These are phyloP conservation scores for Aspergillus sparsus DNA, from an alignment of 495 filamentous ascomycete genomes.

Conservation along the genomic window DNA sequence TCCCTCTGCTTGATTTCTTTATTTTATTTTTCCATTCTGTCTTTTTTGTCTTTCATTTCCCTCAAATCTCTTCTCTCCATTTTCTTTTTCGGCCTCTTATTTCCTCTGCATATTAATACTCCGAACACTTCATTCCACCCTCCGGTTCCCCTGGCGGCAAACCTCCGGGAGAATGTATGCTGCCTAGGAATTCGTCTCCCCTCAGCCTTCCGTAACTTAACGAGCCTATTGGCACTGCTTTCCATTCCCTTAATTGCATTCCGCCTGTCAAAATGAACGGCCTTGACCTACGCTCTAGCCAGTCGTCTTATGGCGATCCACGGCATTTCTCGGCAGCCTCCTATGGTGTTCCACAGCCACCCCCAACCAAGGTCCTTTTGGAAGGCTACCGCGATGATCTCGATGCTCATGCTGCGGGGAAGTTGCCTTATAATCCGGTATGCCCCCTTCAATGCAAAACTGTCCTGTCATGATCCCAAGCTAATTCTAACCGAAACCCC, in stretches of 20 bases:
- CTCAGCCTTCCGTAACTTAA: constrained; percentile 8
- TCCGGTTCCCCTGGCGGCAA: constrained; percentile 13
- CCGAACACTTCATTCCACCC: neutral
- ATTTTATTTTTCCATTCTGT: neutral
- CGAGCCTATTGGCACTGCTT: constrained; percentile 6
- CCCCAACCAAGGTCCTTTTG: constrained; percentile 44
- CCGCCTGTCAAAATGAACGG: constrained; percentile 41
- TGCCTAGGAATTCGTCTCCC: constrained; percentile 22
- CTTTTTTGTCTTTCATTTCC: neutral
- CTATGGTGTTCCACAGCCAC: constrained; percentile 40
- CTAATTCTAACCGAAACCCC: constrained; percentile 14
- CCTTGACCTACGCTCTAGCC: constrained; percentile 46
- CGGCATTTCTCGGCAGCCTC: constrained; percentile 43
- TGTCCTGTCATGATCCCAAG: constrained; percentile 19
- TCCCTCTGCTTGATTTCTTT: too few species aligned
- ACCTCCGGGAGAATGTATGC: constrained; percentile 22
- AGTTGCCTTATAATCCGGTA: constrained; percentile 45
- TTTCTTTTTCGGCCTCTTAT: neutral
- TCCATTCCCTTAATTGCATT: constrained; percentile 1
- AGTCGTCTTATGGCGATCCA: constrained; percentile 52
- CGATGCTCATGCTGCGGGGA: constrained; percentile 37
- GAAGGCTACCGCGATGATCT: constrained; percentile 49
- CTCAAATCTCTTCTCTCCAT: neutral
- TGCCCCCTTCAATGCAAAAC: constrained; percentile 17
- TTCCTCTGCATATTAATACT: neutral